Percentiles rank a stretch among this genome's conserved stretches.
These are phyloP conservation scores for Pseudocercospora fuligena DNA, from an alignment of 2,329 filamentous ascomycete genomes.

Conservation along the genomic window DNA sequence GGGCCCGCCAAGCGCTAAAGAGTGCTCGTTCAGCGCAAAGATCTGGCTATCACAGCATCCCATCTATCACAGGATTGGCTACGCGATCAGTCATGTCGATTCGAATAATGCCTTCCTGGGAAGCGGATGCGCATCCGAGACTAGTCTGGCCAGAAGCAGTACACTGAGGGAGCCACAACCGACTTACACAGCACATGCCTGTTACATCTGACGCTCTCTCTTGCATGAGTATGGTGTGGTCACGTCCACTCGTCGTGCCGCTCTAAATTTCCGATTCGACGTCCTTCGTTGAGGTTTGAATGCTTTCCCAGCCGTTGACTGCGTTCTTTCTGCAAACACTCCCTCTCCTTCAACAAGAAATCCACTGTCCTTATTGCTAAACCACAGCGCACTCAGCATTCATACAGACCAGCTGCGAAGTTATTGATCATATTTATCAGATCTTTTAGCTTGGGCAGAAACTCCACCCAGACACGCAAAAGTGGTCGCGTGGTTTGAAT, in stretches of 20 bases:
- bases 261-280: neutral
- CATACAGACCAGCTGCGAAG: no score
- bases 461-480: no score
- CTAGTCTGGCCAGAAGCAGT: constrained; percentile 1
- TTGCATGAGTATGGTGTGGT: constrained; percentile 10
- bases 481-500: no score
- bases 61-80: neutral
- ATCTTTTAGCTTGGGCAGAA: no score
- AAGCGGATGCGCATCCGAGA: constrained; percentile 3
- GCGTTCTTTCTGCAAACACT: neutral
- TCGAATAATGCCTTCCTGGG: neutral
- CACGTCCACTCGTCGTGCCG: neutral
- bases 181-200: neutral
- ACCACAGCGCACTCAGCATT: no score
- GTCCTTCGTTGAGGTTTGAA: neutral
- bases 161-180: neutral
- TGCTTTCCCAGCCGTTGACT: neutral
- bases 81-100: neutral
- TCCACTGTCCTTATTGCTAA: neutral
- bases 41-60: constrained; percentile 1
- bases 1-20: neutral
- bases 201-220: constrained; percentile 5
- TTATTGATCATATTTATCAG: no score
- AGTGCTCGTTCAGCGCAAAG: constrained; percentile 1
- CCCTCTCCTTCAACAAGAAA: neutral